phyloP scores from a whole-genome alignment of 768 basidiomycete genomes.

The Mycena amicta region DNA sequence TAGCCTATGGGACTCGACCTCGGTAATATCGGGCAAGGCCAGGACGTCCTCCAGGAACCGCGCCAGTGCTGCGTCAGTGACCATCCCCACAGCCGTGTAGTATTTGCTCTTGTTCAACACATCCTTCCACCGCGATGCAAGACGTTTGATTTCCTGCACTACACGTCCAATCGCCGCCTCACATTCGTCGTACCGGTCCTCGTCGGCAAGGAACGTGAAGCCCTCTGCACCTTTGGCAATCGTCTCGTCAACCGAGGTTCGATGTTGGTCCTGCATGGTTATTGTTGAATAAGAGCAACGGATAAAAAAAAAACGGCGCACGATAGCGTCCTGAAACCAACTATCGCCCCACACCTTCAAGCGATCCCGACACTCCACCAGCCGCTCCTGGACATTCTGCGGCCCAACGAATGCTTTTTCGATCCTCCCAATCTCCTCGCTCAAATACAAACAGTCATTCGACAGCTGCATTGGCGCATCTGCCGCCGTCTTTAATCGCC shows the following conservation, averaged over 20 bases:
- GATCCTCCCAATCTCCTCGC: conserved; percentile 50
- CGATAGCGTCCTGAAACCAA: conserved; percentile 73
- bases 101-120: conserved; percentile 74
- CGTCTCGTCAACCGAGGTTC: conserved; percentile 43
- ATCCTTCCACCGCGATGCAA: conserved; percentile 74
- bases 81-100: conserved; percentile 67
- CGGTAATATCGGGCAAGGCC: conserved; percentile 82
- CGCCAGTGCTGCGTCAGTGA: conserved; percentile 69
- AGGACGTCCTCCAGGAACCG: conserved; percentile 74
- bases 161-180: conserved; percentile 67
- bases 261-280: conserved; percentile 49
- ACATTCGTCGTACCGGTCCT: conserved; percentile 76
- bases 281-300: conserved; percentile 7
- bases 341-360: conserved; percentile 63
- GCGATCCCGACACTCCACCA: conserved; percentile 52
- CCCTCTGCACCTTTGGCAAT: conserved; percentile 59
- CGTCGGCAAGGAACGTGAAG: conserved; percentile 69
- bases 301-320: conserved; percentile 37
- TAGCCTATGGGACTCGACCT: conserved; percentile 80
- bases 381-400: conserved; percentile 42
- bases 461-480: conserved; percentile 72
- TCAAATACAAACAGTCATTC: conserved; percentile 79
- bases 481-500: conserved; percentile 47
- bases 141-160: conserved; percentile 61
- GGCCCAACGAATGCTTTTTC: conserved; percentile 25